Base-by-base conservation (phyloP, 768 basidiomycete genomes). In the Tubosaeta brunneosetosa region DNA sequence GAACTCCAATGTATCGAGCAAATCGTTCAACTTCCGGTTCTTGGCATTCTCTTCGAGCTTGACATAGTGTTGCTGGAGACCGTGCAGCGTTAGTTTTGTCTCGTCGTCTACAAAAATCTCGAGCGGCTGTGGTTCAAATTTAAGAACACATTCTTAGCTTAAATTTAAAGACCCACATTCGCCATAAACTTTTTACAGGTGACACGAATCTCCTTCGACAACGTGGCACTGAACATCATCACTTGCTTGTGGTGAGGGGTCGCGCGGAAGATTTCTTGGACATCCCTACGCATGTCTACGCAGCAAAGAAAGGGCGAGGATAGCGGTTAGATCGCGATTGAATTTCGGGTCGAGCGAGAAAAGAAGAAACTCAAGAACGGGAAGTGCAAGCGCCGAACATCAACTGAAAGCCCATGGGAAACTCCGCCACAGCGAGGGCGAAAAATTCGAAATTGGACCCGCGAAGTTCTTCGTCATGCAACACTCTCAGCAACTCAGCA, bases 121-220 rank as follows among this genome's bases (percentile, higher is more conserved):
- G 38, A 99, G 84, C 27, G 97, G 97, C 97, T 99, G 55, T 33
- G 25, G 34, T 40, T 36, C n/a, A 6, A 3, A 32, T 19, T 41
- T 49, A 12, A 55, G 48, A 34, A 6, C 0, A 26, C 10, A 12
- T 22, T 17, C n/a, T 16, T 31, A 0, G 34, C 1, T 37, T 4
- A 16, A 26, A 1, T 19, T 7, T 1, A 9, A 10, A 17, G 0
- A 80, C 94, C 58, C 63, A 97, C 97, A 67, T 91, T 95, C 31
- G 91, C 90, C 97, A 99, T 99, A 72, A 99, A 99, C 70, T 99
- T 98, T 77, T 98, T 98, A 84, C 97, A 99, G 0, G 97, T 98
- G 7, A 86, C 80, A 52, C 97, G 82, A 53, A 99, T 95, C 59
- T 98, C 97, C 78, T 99, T 98, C 52, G 92, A 85, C 55, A 99